phyloP scores from a whole-genome alignment of 805 yeast species.

The Millerozyma miso region DNA sequence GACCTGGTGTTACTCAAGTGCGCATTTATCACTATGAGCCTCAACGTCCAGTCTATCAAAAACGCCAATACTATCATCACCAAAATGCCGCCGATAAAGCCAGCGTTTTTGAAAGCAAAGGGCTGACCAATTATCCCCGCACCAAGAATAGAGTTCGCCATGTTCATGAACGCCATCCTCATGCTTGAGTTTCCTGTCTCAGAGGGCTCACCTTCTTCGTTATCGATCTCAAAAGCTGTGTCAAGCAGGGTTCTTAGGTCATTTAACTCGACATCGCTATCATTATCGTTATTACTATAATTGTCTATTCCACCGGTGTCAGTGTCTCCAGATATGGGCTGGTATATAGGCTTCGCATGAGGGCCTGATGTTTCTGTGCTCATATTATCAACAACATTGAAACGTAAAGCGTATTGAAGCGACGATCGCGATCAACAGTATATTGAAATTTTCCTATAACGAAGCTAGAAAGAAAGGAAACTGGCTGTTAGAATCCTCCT shows the following conservation, averaged over 20 bases:
- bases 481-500: too few relatives aligned
- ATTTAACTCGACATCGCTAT: background rate
- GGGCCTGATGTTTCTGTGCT: background rate
- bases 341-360: background rate
- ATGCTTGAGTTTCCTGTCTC: conserved; percentile 39
- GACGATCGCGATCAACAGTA: background rate
- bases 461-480: too few relatives aligned
- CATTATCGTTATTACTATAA: too few relatives aligned
- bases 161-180: conserved; percentile 91
- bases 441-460: too few relatives aligned
- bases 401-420: background rate
- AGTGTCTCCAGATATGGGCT: background rate
- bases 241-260: background rate
- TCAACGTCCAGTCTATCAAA: conserved; percentile 82
- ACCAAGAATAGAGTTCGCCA: conserved; percentile 93
- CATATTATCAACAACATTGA: background rate
- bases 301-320: background rate
- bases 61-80: conserved; percentile 57
- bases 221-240: conserved; percentile 7
- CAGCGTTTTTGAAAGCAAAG: conserved; percentile 77
- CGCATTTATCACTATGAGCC: conserved; percentile 78
- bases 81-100: conserved; percentile 68
- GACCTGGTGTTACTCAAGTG: conserved; percentile 70
- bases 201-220: conserved; percentile 6
- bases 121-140: conserved; percentile 97